Evolutionary conservation across 2,329 filamentous ascomycete genomes (phyloP).

Genomic region (Piedraia hortae): DNA sequence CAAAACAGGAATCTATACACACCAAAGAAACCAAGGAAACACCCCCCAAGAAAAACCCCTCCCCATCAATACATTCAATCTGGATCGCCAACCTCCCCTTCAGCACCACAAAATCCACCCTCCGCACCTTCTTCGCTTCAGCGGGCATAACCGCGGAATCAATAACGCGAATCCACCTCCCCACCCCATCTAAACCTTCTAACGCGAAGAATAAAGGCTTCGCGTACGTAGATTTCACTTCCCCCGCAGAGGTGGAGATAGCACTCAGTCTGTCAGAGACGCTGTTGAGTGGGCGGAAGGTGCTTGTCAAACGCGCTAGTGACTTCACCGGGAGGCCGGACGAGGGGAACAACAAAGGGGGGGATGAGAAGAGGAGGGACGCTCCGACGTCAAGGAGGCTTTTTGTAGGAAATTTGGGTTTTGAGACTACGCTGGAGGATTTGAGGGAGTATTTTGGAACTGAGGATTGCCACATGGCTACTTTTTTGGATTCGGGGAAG

Average conservation of each 20-base stretch:
- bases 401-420: constrained; percentile 40
- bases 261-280: constrained; percentile 71
- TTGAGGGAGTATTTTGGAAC: constrained; percentile 57
- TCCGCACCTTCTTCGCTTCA: constrained; percentile 55
- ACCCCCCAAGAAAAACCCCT: constrained; percentile 24
- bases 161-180: constrained; percentile 68
- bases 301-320: constrained; percentile 81
- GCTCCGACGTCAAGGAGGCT: constrained; percentile 52
- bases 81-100: constrained; percentile 97
- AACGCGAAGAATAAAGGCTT: constrained; percentile 65
- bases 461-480: constrained; percentile 63
- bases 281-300: constrained; percentile 43
- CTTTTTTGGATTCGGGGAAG: constrained; percentile 88
- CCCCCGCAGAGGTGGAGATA: constrained; percentile 37
- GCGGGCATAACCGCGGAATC: constrained; percentile 30
- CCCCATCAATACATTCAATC: constrained; percentile 57
- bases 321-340: constrained; percentile 74
- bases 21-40: constrained; percentile 2
- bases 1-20: constrained; percentile 1
- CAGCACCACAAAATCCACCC: constrained; percentile 40
- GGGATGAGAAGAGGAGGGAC: constrained; percentile 9
- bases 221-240: constrained; percentile 79
- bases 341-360: constrained; percentile 8
- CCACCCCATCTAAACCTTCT: constrained; percentile 20
- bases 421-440: constrained; percentile 40